phyloP scores from a whole-genome alignment of 495 filamentous ascomycete genomes.

The Aspergillus bertholletiae region DNA sequence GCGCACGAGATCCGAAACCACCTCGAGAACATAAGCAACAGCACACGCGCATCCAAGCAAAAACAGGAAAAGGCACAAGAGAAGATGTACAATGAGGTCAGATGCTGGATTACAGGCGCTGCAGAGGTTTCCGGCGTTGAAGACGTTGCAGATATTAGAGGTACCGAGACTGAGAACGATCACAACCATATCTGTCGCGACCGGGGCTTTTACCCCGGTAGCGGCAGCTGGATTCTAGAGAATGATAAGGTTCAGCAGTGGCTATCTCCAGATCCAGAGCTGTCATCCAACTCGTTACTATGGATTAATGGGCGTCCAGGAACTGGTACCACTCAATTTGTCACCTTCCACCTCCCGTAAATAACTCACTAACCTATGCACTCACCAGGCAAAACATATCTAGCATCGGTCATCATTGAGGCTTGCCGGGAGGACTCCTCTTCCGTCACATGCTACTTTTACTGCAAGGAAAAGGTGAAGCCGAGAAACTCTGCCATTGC shows the following conservation, averaged over 20 bases:
- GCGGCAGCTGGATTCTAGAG: conserved; percentile 5
- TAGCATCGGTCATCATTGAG: conserved; percentile 5
- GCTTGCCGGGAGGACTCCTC: neutral
- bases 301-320: conserved; percentile 10
- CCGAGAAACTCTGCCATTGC: neutral
- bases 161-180: neutral
- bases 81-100: neutral
- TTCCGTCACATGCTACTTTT: conserved; percentile 4
- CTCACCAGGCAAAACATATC: conserved; percentile 3
- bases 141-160: no score
- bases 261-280: conserved; percentile 1
- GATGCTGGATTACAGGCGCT: conserved; percentile 4
- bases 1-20: neutral
- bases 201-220: neutral
- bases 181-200: conserved; percentile 4
- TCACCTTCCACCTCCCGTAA: neutral
- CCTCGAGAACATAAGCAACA: neutral
- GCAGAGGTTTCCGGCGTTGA: no score
- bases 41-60: neutral
- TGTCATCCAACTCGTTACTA: neutral
- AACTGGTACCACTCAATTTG: neutral
- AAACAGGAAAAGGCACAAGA: neutral
- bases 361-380: neutral
- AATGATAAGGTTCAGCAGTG: conserved; percentile 2
- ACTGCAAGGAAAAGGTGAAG: conserved; percentile 3